Conservation (phyloP, 768 basidiomycete genomes). For the Lentinula lateritia region DNA sequence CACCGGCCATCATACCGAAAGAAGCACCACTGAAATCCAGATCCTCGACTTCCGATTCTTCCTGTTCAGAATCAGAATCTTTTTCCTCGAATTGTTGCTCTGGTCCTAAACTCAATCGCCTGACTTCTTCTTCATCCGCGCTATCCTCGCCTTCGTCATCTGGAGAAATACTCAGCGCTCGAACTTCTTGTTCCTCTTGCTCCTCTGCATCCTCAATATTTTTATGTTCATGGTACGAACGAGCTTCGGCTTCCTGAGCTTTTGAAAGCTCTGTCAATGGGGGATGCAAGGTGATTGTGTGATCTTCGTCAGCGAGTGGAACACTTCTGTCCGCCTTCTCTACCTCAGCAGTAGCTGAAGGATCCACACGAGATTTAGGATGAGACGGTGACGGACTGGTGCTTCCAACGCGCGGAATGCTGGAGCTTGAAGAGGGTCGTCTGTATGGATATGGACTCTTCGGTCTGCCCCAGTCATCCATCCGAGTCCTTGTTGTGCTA, state of each 20-base stretch:
- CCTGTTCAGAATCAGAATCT: conserved; percentile 1
- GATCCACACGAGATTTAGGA: neutral
- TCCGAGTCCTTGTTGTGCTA: conserved; percentile 42
- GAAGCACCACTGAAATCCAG: neutral
- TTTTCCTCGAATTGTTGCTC: conserved; percentile 17
- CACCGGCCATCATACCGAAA: neutral
- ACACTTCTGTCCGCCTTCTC: neutral
- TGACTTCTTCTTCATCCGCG: conserved; percentile 13
- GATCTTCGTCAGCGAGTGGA: neutral
- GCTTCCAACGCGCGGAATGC: neutral
- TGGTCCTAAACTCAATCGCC: neutral
- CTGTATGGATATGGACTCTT: conserved; percentile 58
- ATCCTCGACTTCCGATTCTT: conserved; percentile 8
- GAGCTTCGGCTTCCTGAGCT: conserved; percentile 6
- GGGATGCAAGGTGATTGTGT: neutral
- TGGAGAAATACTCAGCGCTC: neutral
- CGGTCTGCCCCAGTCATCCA: conserved; percentile 63
- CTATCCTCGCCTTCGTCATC: conserved; percentile 11
- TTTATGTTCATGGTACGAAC: conserved; percentile 5
- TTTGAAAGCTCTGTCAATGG: neutral
- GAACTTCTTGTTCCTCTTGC: conserved; percentile 8
- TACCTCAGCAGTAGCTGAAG: neutral
- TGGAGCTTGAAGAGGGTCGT: neutral
- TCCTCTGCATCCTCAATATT: conserved; percentile 11
- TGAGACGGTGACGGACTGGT: neutral